phyloP scores from a whole-genome alignment of 768 basidiomycete genomes.

The Macrolepiota dolichaula region DNA sequence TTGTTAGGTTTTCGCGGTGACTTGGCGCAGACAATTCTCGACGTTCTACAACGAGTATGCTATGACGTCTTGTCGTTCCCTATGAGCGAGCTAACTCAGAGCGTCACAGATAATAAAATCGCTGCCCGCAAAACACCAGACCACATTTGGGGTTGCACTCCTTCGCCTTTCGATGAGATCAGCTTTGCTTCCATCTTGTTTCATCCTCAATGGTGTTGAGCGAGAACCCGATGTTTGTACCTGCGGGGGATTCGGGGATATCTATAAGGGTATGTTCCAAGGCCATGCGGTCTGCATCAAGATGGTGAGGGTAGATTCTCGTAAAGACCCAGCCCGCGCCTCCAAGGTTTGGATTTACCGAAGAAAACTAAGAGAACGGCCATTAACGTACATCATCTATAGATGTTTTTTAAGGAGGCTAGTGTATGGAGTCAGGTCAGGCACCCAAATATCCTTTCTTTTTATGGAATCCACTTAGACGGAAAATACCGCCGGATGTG shows the following conservation, averaged over 20 bases:
- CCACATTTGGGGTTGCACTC: slow-evolving; percentile 2
- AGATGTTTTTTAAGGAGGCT: slow-evolving; percentile 25
- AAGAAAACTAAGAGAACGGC: not conserved
- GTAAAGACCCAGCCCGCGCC: slow-evolving; percentile 8
- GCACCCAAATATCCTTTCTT: slow-evolving; percentile 29
- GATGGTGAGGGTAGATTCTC: slow-evolving; percentile 17
- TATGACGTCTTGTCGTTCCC: not conserved
- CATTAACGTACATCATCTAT: not conserved
- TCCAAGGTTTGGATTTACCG: slow-evolving; percentile 12
- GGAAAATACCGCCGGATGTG: slow-evolving; percentile 23
- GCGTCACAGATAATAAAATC: not conserved
- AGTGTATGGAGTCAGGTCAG: slow-evolving; percentile 23
- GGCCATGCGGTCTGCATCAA: slow-evolving; percentile 17
- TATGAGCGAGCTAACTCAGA: not conserved
- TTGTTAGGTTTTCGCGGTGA: not conserved
- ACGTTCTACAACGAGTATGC: slow-evolving; percentile 7
- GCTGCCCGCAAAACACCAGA: not conserved
- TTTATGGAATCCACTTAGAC: slow-evolving; percentile 25
- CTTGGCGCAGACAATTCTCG: not conserved
- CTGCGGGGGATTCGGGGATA: slow-evolving; percentile 19
- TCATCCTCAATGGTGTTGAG: slow-evolving; percentile 1
- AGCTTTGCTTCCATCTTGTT: slow-evolving; percentile 3
- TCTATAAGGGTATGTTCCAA: slow-evolving; percentile 15
- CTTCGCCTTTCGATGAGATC: slow-evolving; percentile 7
- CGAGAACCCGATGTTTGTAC: slow-evolving; percentile 11